Evolutionary conservation across 2,329 filamentous ascomycete genomes (phyloP), one percentile per base, ranked within the genome.

Genomic region (Didymella exigua): DNA sequence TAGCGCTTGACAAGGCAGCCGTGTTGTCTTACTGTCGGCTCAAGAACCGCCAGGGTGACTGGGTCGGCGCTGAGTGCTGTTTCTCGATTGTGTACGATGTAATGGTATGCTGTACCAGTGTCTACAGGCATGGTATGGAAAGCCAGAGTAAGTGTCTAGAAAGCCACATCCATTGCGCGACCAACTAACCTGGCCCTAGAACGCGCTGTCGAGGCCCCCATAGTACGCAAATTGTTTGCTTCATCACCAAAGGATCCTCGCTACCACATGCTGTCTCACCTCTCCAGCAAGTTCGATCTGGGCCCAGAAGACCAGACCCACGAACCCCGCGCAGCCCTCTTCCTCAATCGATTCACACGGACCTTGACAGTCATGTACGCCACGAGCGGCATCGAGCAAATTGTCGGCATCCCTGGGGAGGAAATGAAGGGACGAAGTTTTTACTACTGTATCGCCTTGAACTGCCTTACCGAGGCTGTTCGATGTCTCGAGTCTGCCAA

Each of bases 81-180:
- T 96, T 96, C 72, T 95, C 91, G 5, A 82, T 96, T 36, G 91
- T 96, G 37, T 89, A 96, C 73, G 89, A 96, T 81, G 90, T 95
- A 19, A 80, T 96, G 75, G 90, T 96, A 43, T 90, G 90, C 34
- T 92, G 89, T 69, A 93, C 88, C 11, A 92, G 89, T 68, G 84
- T 95, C 59, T 96, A 95, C 71, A 81, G 82, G 47, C 79, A 82
- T 49, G 86, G 87, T 21, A 81, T 82, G 59, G 88, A 85, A 69
- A 93, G 89, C 66, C 83, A 91, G 68, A 87, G 91, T 95, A 81
- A 76, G 89, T 81, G 21, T 24, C 19, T 26, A 40, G 18, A n/a
- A 5, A 16, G 19, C 37, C 23, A 24, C n/a, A 5, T 9, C 14
- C 31, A 18, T 18, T 31, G 5, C 38, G 30, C 9, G 4, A 16